phyloP scores from a whole-genome alignment of 148 eudicot genomes.

The Suaeda aralocaspica region DNA sequence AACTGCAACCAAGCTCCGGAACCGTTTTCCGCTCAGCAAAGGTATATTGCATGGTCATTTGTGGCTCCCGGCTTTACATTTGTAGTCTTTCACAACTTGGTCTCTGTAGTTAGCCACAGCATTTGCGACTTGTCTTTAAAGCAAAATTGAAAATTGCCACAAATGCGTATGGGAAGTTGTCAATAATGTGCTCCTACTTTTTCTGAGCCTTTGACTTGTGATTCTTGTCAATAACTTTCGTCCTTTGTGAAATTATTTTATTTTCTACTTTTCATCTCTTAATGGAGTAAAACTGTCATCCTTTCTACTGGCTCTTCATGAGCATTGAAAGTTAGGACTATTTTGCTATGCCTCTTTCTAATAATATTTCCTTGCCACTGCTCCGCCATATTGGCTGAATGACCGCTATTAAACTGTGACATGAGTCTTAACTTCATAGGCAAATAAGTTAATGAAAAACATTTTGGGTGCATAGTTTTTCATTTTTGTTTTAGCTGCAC shows the following conservation, averaged over 20 bases:
- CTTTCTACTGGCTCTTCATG: not conserved
- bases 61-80: not conserved
- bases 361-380: not conserved
- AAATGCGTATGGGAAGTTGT: not conserved
- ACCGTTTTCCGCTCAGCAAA: constrained; percentile 98
- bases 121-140: not conserved
- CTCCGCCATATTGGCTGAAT: not conserved
- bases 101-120: not conserved
- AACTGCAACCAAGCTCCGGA: constrained; percentile 96
- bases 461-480: constrained; percentile 7
- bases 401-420: not conserved
- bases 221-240: not conserved
- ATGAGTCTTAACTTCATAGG: not conserved
- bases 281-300: not conserved
- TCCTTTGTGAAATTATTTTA: not conserved
- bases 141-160: not conserved
- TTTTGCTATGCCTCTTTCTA: not conserved
- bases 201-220: not conserved
- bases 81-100: not conserved
- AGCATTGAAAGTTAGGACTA: constrained; percentile 7
- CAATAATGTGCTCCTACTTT: not conserved
- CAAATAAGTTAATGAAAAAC: not conserved
- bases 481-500: not conserved
- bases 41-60: constrained; percentile 37
- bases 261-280: not conserved